Evolutionary conservation across 352 stramenopile species (phyloP).

Genomic region (Phytopythium chamaehyphon): DNA sequence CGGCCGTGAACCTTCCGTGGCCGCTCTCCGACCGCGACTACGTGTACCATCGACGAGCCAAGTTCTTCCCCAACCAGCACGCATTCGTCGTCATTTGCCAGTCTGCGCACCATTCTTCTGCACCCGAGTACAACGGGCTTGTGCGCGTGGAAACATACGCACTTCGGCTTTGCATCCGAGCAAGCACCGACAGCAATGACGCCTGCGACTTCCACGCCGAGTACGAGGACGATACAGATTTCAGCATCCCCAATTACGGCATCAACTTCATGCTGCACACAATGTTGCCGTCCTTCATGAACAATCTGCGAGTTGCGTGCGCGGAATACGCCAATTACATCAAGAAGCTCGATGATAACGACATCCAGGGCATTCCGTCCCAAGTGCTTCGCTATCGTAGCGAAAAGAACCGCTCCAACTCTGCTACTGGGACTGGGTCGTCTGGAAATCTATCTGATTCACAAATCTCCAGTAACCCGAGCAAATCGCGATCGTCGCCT

Average conservation of each 20-base stretch:
- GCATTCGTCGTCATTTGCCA: slow-evolving; percentile 70
- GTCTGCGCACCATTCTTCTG: slow-evolving; percentile 42
- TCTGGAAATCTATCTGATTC: slow-evolving; percentile 1
- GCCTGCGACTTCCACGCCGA: slow-evolving; percentile 70
- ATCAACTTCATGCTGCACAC: slow-evolving; percentile 53
- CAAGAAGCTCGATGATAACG: slow-evolving; percentile 39
- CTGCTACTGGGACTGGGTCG: slow-evolving; percentile 5
- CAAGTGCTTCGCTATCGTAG: slow-evolving; percentile 39
- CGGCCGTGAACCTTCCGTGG: slow-evolving; percentile 50
- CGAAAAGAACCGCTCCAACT: slow-evolving; percentile 2
- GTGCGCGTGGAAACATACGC: slow-evolving; percentile 67
- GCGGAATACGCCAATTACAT: slow-evolving; percentile 46
- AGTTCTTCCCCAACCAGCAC: slow-evolving; percentile 48
- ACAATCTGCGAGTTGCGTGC: slow-evolving; percentile 51
- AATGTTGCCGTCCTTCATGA: slow-evolving; percentile 62
- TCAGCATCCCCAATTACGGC: slow-evolving; percentile 67
- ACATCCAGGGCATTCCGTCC: slow-evolving; percentile 36
- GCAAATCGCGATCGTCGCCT: neutral
- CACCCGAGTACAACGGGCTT: slow-evolving; percentile 25
- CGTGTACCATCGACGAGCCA: slow-evolving; percentile 61
- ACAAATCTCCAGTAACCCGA: neutral
- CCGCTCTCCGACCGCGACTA: slow-evolving; percentile 72
- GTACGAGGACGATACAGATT: slow-evolving; percentile 79
- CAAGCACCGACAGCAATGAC: slow-evolving; percentile 35
- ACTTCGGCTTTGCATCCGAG: slow-evolving; percentile 57